A percentile compares a stretch with the other conserved stretches of the same genome.
phyloP scores from a whole-genome alignment of 2,329 filamentous ascomycete species.

The Septoria petroselini region DNA sequence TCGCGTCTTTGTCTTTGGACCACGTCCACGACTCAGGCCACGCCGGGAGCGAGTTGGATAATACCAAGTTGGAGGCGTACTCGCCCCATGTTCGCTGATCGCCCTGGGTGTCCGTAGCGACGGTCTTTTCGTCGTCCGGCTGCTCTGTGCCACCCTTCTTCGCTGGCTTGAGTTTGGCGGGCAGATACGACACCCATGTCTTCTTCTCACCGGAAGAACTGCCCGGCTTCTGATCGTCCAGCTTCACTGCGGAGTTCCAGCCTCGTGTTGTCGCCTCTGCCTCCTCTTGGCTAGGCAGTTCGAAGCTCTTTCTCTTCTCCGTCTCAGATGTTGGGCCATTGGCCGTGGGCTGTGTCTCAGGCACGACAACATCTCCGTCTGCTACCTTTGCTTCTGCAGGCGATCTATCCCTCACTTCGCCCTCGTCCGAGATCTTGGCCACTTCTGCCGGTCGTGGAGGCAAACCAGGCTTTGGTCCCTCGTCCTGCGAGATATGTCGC shows the following conservation, averaged over 20 bases:
- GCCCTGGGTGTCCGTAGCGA: constrained; percentile 3
- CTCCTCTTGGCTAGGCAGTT: constrained; percentile 38
- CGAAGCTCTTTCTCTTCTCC: constrained; percentile 32
- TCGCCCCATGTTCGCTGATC: constrained; percentile 33
- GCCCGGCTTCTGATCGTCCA: constrained; percentile 28
- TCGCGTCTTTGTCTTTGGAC: constrained; percentile 34
- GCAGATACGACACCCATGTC: constrained; percentile 39
- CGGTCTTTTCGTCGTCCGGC: constrained; percentile 3
- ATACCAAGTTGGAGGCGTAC: constrained; percentile 33
- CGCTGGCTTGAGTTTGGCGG: constrained; percentile 22
- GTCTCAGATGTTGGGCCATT: constrained; percentile 21
- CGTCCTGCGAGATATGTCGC: constrained; percentile 31
- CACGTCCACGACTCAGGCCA: constrained; percentile 24
- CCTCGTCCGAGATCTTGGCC: constrained; percentile 28
- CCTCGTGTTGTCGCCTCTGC: constrained; percentile 35
- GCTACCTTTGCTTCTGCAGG: constrained; percentile 29
- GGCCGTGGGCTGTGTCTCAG: constrained; percentile 29
- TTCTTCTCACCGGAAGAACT: constrained; percentile 35
- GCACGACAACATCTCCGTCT: constrained; percentile 32
- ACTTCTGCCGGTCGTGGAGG: constrained; percentile 19
- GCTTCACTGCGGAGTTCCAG: constrained; percentile 26
- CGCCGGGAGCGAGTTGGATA: constrained; percentile 29
- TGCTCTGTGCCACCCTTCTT: constrained; percentile 12
- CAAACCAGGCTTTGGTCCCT: constrained; percentile 23
- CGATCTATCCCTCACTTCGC: constrained; percentile 27